These are phyloP conservation scores for Malassezia furfur DNA, from an alignment of 1,284 basidiomycete species.

Conservation along the genomic window DNA sequence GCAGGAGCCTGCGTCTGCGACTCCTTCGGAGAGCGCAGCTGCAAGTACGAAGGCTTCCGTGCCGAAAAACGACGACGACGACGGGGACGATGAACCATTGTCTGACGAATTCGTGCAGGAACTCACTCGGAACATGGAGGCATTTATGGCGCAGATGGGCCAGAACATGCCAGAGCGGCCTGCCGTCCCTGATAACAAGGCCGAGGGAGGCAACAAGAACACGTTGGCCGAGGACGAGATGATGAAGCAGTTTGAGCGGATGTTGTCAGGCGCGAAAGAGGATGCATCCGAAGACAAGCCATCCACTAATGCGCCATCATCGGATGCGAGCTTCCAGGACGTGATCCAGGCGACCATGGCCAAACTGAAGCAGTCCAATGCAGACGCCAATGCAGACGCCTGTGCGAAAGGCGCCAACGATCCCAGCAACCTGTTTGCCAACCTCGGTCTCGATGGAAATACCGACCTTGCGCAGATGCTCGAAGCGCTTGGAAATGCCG, in stretches of 20 bases:
- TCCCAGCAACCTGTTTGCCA: slow-evolving; percentile 49
- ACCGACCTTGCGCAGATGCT: slow-evolving; percentile 45
- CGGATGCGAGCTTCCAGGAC: slow-evolving; percentile 57
- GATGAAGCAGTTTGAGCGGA: slow-evolving; percentile 44
- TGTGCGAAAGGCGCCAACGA: slow-evolving; percentile 22
- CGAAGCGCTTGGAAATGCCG: slow-evolving; percentile 44
- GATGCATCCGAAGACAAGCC: neutral
- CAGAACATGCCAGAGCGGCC: slow-evolving; percentile 8
- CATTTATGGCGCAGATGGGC: slow-evolving; percentile 63
- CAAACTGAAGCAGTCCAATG: slow-evolving; percentile 60
- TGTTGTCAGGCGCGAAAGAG: slow-evolving; percentile 24
- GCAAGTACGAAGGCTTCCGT: slow-evolving; percentile 22
- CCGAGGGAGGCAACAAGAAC: slow-evolving; percentile 8
- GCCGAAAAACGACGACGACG: slow-evolving; percentile 31
- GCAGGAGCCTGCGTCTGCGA: slow-evolving; percentile 15
- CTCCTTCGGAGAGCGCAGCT: slow-evolving; percentile 40
- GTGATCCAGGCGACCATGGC: slow-evolving; percentile 70
- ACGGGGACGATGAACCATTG: slow-evolving; percentile 47
- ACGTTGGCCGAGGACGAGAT: slow-evolving; percentile 35
- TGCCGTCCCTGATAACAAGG: neutral
- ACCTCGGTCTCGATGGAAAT: slow-evolving; percentile 50
- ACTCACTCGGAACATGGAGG: slow-evolving; percentile 72
- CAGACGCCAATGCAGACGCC: neutral
- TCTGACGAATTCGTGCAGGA: slow-evolving; percentile 59
- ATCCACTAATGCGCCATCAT: neutral